Conservation (phyloP, 2,329 filamentous ascomycete genomes). For the Aspergillus arachidicola region DNA sequence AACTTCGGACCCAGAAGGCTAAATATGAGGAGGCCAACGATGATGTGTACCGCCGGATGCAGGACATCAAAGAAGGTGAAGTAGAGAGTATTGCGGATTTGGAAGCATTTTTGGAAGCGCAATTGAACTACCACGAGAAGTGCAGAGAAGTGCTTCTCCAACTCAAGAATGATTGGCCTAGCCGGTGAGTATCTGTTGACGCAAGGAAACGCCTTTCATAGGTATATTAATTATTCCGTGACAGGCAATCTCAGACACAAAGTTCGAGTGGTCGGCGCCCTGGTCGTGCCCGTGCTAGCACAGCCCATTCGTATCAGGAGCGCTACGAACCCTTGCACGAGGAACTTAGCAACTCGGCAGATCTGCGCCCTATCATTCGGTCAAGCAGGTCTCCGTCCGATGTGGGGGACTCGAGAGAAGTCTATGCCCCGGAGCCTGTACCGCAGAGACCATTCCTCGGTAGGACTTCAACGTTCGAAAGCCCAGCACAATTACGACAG, state of each 20-base stretch:
- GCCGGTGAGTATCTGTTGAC: constrained; percentile 39
- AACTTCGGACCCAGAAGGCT: constrained; percentile 84
- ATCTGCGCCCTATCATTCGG: constrained; percentile 57
- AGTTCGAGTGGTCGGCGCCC: constrained; percentile 43
- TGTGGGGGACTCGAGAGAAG: constrained; percentile 40
- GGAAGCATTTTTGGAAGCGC: constrained; percentile 79
- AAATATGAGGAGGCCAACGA: constrained; percentile 97
- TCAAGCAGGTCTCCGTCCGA: constrained; percentile 45
- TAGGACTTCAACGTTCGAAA: constrained; percentile 62
- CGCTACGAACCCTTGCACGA: constrained; percentile 61
- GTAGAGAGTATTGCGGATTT: constrained; percentile 79
- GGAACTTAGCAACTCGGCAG: constrained; percentile 52
- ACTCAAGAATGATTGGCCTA: constrained; percentile 70
- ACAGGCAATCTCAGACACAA: constrained; percentile 29
- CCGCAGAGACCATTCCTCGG: constrained; percentile 51
- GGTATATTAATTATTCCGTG: constrained; percentile 10
- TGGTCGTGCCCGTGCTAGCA: constrained; percentile 62
- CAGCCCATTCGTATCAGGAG: constrained; percentile 64
- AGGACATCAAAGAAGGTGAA: constrained; percentile 93
- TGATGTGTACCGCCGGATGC: constrained; percentile 88
- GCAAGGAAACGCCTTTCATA: background rate
- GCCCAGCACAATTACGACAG: constrained; percentile 54
- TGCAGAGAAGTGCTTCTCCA: constrained; percentile 80
- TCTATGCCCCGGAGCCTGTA: constrained; percentile 43
- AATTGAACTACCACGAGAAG: constrained; percentile 88